A percentile compares a stretch with the other conserved stretches of the same genome.
Evolutionary conservation across 495 filamentous ascomycete species (phyloP).

Genomic region (Daldinia childiae): DNA sequence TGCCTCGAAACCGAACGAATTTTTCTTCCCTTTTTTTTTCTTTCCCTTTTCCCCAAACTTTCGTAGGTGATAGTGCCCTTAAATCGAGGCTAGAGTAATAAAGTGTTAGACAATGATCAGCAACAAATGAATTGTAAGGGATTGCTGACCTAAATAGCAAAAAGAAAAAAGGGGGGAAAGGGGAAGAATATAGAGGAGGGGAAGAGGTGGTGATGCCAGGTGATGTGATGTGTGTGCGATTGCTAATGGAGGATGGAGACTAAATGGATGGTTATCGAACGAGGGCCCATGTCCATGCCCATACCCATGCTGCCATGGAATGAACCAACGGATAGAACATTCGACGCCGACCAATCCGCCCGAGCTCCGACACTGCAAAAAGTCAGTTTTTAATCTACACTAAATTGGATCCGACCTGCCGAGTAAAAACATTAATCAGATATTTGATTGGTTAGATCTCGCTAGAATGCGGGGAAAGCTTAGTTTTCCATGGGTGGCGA

Average conservation of each 20-base stretch:
- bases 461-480: constrained; percentile 38
- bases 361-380: constrained; percentile 18
- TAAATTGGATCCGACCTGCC: constrained; percentile 38
- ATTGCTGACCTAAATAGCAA: constrained; percentile 6
- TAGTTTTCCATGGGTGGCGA: constrained; percentile 18
- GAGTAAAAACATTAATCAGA: neutral
- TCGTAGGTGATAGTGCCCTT: constrained; percentile 7
- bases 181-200: neutral
- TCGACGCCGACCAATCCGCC: constrained; percentile 37
- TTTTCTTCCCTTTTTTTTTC: constrained; percentile 4
- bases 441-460: constrained; percentile 21
- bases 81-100: constrained; percentile 15
- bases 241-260: constrained; percentile 3
- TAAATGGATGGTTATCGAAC: constrained; percentile 8
- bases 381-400: constrained; percentile 24
- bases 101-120: constrained; percentile 23
- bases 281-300: too few relatives aligned
- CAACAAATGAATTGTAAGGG: neutral
- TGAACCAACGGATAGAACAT: constrained; percentile 21
- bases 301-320: neutral
- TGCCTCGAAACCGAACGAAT: constrained; percentile 23
- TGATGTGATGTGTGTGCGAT: constrained; percentile 28
- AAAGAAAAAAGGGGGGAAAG: neutral
- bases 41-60: neutral
- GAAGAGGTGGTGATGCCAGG: constrained; percentile 30